Conservation (phyloP, 768 basidiomycete genomes). For the Mycena floridula region DNA sequence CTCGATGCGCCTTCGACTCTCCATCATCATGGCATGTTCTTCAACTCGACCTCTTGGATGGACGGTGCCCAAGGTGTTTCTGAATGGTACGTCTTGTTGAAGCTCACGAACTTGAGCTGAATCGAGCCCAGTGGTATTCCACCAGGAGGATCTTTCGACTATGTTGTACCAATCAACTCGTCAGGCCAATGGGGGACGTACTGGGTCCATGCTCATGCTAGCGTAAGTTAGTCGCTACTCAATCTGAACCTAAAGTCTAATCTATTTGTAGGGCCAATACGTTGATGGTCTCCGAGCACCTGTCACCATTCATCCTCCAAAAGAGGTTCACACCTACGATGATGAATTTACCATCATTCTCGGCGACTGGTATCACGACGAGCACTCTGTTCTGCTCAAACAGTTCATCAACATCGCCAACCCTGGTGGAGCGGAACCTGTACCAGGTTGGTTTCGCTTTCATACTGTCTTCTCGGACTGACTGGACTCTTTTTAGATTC, state of each 20-base stretch:
- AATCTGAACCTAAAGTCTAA: background rate
- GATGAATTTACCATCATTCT: slow-evolving; percentile 84
- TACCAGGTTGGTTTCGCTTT: slow-evolving; percentile 50
- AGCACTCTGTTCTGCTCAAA: slow-evolving; percentile 56
- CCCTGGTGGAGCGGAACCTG: slow-evolving; percentile 81
- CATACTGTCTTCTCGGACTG: background rate
- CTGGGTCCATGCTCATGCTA: slow-evolving; percentile 70
- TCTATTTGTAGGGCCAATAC: slow-evolving; percentile 65
- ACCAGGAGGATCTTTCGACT: slow-evolving; percentile 61
- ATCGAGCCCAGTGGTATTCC: slow-evolving; percentile 60
- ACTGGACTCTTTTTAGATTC: slow-evolving; percentile 42
- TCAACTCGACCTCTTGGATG: slow-evolving; percentile 81
- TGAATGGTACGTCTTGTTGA: slow-evolving; percentile 57
- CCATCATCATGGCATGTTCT: slow-evolving; percentile 95
- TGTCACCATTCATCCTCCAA: slow-evolving; percentile 63
- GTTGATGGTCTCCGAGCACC: slow-evolving; percentile 91
- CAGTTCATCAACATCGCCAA: slow-evolving; percentile 66
- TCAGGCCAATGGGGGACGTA: slow-evolving; percentile 78
- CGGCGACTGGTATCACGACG: slow-evolving; percentile 88
- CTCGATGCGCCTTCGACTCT: slow-evolving; percentile 62
- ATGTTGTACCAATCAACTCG: slow-evolving; percentile 61
- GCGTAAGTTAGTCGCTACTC: slow-evolving; percentile 24
- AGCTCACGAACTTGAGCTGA: background rate
- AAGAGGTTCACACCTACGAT: slow-evolving; percentile 72
- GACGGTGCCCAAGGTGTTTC: slow-evolving; percentile 81